Percentiles rank a stretch among this genome's conserved stretches.
phyloP scores from a whole-genome alignment of 805 yeast species.

The Barnettozyma vustinii region DNA sequence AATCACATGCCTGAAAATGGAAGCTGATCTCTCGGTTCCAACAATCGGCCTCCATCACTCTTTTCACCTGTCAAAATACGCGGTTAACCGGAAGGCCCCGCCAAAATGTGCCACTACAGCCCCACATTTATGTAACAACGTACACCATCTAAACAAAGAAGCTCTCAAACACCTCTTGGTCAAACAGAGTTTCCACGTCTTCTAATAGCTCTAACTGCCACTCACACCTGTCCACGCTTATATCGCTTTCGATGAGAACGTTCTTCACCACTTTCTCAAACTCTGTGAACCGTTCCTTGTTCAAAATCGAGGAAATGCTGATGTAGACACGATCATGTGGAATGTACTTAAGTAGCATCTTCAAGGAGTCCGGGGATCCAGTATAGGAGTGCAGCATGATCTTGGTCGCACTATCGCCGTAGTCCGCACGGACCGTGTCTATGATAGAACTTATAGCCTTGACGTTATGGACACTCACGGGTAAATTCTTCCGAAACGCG shows the following conservation, averaged over 20 bases:
- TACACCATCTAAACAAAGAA: not conserved
- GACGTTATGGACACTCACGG: constrained; percentile 82
- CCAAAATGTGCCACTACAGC: not conserved
- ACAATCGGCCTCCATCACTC: constrained; percentile 11
- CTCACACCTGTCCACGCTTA: constrained; percentile 11
- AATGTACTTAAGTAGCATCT: constrained; percentile 33
- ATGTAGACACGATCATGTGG: constrained; percentile 7
- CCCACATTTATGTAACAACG: constrained; percentile 3
- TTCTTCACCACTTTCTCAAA: not conserved
- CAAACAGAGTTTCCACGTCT: not conserved
- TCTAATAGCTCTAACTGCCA: constrained; percentile 4
- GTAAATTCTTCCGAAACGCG: constrained; percentile 43
- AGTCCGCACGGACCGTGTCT: constrained; percentile 32
- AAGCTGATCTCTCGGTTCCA: constrained; percentile 8
- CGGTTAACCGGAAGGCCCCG: constrained; percentile 7
- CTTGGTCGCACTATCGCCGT: constrained; percentile 25
- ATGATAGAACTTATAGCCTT: constrained; percentile 63
- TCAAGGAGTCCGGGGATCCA: constrained; percentile 71
- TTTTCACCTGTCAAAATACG: constrained; percentile 5
- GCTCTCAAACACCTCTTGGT: not conserved
- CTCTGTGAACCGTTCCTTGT: constrained; percentile 5
- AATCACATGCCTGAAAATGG: not conserved
- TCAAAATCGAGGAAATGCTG: constrained; percentile 5
- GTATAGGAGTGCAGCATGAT: constrained; percentile 80
- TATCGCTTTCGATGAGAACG: constrained; percentile 21